Evolutionary conservation across 2,329 filamentous ascomycete species (phyloP).

Genomic region (Ophiostoma tasmaniense): DNA sequence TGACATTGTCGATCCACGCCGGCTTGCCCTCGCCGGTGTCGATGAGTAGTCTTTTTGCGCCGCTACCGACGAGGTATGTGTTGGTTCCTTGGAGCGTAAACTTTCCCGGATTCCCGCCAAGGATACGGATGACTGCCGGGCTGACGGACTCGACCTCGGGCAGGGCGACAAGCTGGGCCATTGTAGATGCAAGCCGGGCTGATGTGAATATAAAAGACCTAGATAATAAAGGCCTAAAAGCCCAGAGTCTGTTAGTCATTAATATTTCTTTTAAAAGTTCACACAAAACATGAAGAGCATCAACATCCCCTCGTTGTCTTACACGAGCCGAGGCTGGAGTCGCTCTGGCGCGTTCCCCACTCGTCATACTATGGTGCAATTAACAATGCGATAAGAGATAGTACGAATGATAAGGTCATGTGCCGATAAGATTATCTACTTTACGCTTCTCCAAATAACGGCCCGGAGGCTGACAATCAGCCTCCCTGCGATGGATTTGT

Average conservation of each 20-base stretch:
- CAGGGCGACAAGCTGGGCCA: conserved; percentile 51
- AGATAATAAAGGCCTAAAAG: background rate
- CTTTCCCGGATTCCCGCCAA: conserved; percentile 88
- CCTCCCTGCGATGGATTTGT: background rate
- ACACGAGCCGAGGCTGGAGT: conserved; percentile 4
- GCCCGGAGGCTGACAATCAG: background rate
- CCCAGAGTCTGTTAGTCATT: background rate
- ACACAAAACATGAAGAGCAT: background rate
- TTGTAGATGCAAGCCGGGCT: conserved; percentile 18
- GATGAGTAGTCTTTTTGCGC: conserved; percentile 64
- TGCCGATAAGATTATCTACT: conserved; percentile 20
- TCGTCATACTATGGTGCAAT: background rate
- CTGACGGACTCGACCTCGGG: conserved; percentile 71
- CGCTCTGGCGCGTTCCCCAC: background rate
- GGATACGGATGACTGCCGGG: conserved; percentile 67
- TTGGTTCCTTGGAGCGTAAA: conserved; percentile 74
- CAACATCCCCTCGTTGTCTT: conserved; percentile 1
- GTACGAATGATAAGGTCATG: conserved; percentile 18
- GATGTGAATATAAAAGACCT: background rate
- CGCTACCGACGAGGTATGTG: conserved; percentile 83
- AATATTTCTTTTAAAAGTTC: background rate
- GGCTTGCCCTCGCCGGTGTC: conserved; percentile 81
- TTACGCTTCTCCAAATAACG: background rate
- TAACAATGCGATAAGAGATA: conserved; percentile 15
- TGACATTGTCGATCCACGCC: conserved; percentile 62